phyloP scores from a whole-genome alignment of 345 rosid species.

The Salix dunnii region DNA sequence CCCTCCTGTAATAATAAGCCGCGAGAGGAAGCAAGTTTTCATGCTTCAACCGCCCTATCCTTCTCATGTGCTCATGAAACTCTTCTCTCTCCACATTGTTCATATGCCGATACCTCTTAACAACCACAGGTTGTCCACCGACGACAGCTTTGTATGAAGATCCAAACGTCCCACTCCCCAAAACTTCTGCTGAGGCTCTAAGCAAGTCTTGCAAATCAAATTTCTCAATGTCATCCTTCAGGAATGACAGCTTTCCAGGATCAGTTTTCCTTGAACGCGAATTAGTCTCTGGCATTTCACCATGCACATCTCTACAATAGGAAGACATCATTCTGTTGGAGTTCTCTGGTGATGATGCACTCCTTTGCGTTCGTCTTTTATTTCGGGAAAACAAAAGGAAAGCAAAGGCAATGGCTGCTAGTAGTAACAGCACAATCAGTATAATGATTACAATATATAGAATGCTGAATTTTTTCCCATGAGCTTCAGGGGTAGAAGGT shows the following conservation, averaged over 20 bases:
- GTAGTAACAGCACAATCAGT: slow-evolving; percentile 23
- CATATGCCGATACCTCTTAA: slow-evolving; percentile 80
- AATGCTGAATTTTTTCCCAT: background rate
- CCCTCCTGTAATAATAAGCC: slow-evolving; percentile 68
- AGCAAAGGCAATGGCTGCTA: slow-evolving; percentile 20
- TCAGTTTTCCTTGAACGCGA: slow-evolving; percentile 20
- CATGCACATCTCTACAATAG: background rate
- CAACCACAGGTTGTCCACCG: slow-evolving; percentile 45
- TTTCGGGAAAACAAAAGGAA: slow-evolving; percentile 17
- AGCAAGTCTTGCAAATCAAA: slow-evolving; percentile 73
- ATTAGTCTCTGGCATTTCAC: background rate
- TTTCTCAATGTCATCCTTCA: slow-evolving; percentile 43
- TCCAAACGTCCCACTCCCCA: slow-evolving; percentile 83
- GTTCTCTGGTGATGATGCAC: slow-evolving; percentile 6
- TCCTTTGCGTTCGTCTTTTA: background rate
- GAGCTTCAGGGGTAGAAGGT: background rate
- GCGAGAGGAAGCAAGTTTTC: slow-evolving; percentile 50
- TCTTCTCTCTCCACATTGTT: slow-evolving; percentile 62
- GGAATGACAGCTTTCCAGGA: slow-evolving; percentile 41
- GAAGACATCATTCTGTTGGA: slow-evolving; percentile 18
- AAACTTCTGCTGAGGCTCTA: slow-evolving; percentile 68
- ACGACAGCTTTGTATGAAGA: slow-evolving; percentile 64
- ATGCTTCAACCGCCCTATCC: slow-evolving; percentile 56
- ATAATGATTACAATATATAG: slow-evolving; percentile 22
- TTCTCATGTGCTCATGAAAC: slow-evolving; percentile 63